Evolutionary conservation across 352 stramenopile genomes (phyloP).

Genomic region (Phytophthora citricola): DNA sequence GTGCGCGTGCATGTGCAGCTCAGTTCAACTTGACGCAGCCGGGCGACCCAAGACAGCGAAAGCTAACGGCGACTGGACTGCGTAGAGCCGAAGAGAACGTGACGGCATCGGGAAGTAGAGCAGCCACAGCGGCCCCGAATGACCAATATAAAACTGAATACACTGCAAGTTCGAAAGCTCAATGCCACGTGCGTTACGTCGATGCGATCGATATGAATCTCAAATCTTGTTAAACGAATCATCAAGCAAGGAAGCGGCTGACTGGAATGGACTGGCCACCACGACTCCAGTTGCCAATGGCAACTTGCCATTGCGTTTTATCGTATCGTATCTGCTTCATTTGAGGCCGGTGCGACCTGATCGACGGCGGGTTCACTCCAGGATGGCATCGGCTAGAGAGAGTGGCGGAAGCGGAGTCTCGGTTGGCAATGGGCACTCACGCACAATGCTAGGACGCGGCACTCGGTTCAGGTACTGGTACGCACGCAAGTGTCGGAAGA

Average conservation of each 20-base stretch:
- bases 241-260: slow-evolving; percentile 6
- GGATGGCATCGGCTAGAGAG: slow-evolving; percentile 39
- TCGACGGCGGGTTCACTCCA: slow-evolving; percentile 15
- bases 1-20: slow-evolving; percentile 35
- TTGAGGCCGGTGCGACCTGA: slow-evolving; percentile 19
- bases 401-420: slow-evolving; percentile 57
- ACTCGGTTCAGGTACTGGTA: slow-evolving; percentile 61
- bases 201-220: not conserved
- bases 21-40: slow-evolving; percentile 33
- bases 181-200: slow-evolving; percentile 3
- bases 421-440: slow-evolving; percentile 39
- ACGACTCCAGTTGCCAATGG: not conserved
- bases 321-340: slow-evolving; percentile 5
- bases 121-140: slow-evolving; percentile 28
- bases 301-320: slow-evolving; percentile 27
- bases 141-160: slow-evolving; percentile 39
- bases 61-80: slow-evolving; percentile 18
- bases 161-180: slow-evolving; percentile 20
- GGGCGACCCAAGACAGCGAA: slow-evolving; percentile 23
- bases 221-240: slow-evolving; percentile 28
- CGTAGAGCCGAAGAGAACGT: slow-evolving; percentile 30
- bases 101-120: slow-evolving; percentile 33
- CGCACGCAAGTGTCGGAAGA: slow-evolving; percentile 69
- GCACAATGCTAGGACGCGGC: slow-evolving; percentile 37
- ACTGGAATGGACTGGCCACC: slow-evolving; percentile 19